Evolutionary conservation across 2,329 filamentous ascomycete genomes (phyloP), one percentile per base, ranked within the genome.

Genomic region (Aspergillus uvarum): DNA sequence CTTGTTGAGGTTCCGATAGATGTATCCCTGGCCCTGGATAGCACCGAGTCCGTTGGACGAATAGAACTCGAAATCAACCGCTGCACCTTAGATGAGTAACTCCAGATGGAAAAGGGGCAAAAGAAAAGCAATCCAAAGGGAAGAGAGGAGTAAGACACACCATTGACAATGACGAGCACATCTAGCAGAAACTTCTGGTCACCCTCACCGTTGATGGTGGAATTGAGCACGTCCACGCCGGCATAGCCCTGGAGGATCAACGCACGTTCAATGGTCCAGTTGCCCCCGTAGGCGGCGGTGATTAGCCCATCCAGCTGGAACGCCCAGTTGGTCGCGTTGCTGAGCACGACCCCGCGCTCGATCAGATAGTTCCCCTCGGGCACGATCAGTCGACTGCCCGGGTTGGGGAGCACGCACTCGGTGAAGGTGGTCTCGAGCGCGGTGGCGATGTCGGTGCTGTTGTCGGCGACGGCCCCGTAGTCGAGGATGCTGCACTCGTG

Each of bases 1-100:
- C 67, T 74, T 74, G 11, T 67, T 64, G 0, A 69, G 63, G 8
- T 70, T 67, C 44, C 73, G 64, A 35, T 69, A 70, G 6, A 75
- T 63, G 53, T 75, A 76, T 4, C 74, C 73, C 60, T 76, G 73
- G 7, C 73, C 73, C 38, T 76, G 69, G 53, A 76, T 68, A 4
- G 73, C 73, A 10, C 74, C 73, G 1, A 65, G 63, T 4, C 69
- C 68, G 50, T 71, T 76, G n/a, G 63, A 67, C 0, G 73, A 76
- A 56, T 71, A 76, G 24, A 76, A 72, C 56, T 76, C 73, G 47
- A 76, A 69, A 57, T 76, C 73, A 14, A 69, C 67, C 38, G 70
- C 70, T 72, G 8, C 14, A 12, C 26, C 6, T 29, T 0, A 29
- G 2, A 29, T 2, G 7, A 29, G 22, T 22, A n/a, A n/a, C n/a